Base-by-base conservation (phyloP, 345 rosid genomes). In the Gossypium bickii region DNA sequence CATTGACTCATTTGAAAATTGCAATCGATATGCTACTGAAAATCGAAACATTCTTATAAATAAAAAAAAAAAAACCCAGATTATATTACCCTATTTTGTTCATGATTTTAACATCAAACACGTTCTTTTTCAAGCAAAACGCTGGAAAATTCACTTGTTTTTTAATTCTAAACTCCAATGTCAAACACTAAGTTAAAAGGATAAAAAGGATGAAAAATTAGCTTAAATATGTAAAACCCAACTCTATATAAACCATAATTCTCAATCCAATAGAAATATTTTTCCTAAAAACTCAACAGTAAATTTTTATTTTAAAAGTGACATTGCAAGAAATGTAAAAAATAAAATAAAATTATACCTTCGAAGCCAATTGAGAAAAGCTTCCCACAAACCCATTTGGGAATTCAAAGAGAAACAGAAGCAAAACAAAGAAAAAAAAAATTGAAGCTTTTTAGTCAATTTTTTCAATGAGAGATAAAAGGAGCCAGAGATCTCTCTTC, bases 281-380 rank as follows among this genome's bases (percentile, higher is more conserved):
- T 17, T 64, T 2, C 24, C 7, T 5, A 60, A 29, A 63, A 56
- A 18, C 22, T 34, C 24, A 38, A 9, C 47, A 38, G 6, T n/a
- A n/a, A 63, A 9, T 38, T 63, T 2, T 29, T 3, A 3, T 34
- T 34, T 34, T 4, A 4, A 34, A 29, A 34, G 6, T 34, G 38
- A 4, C 38, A 34, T 34, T 34, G 38, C 38, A 34, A 34, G 38
- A 34, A 4, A 34, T 34, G 38, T 34, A 68, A 17, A 70, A 70
- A 17, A n/a, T 18, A 4, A 25, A 25, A 7, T 2, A 20, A 71
- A 1, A 53, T 34, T 12, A 4, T 27, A 86, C 94, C 92, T 89
- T 49, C 92, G 94, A 70, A 89, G 93, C 93, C 93, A 89, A 84
- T 87, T 87, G 85, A 89, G 91, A 79, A 89, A 79, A 76, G 89